Conservation (phyloP, 768 basidiomycete species). For the Amanita fuliginea region DNA sequence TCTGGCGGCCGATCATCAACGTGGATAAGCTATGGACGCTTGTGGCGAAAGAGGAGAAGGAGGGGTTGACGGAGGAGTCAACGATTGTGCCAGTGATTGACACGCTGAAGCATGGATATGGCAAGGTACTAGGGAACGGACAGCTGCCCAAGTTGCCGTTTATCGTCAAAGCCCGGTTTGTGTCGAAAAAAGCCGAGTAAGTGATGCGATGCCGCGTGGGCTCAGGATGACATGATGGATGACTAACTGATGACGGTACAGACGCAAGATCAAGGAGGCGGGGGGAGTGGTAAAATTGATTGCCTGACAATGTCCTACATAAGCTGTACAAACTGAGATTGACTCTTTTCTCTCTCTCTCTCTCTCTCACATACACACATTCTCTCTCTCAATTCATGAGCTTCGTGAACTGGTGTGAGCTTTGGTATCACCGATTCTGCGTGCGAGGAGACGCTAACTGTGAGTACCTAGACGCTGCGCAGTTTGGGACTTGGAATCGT, state of each 20-base stretch:
- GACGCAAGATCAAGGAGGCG: slow-evolving; percentile 80
- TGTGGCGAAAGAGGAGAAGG: slow-evolving; percentile 77
- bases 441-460: not conserved
- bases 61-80: slow-evolving; percentile 58
- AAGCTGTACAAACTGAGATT: not conserved
- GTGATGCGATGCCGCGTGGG: slow-evolving; percentile 13
- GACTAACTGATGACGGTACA: slow-evolving; percentile 10
- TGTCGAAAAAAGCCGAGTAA: slow-evolving; percentile 77
- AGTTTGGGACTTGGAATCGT: slow-evolving; percentile 49
- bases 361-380: not conserved
- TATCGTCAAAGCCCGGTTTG: slow-evolving; percentile 97
- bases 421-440: slow-evolving; percentile 8
- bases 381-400: slow-evolving; percentile 11
- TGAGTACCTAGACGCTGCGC: slow-evolving; percentile 27
- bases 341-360: not conserved
- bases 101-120: slow-evolving; percentile 72
- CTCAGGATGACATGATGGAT: not conserved
- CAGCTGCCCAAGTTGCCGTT: slow-evolving; percentile 83
- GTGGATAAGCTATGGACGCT: slow-evolving; percentile 96
- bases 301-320: slow-evolving; percentile 41
- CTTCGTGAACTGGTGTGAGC: slow-evolving; percentile 30
- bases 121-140: slow-evolving; percentile 95
- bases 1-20: slow-evolving; percentile 96
- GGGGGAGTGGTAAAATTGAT: slow-evolving; percentile 90
- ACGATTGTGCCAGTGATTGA: slow-evolving; percentile 94